Evolutionary conservation across 441 rosid genomes (phyloP).

Genomic region (Geranium incanum): DNA sequence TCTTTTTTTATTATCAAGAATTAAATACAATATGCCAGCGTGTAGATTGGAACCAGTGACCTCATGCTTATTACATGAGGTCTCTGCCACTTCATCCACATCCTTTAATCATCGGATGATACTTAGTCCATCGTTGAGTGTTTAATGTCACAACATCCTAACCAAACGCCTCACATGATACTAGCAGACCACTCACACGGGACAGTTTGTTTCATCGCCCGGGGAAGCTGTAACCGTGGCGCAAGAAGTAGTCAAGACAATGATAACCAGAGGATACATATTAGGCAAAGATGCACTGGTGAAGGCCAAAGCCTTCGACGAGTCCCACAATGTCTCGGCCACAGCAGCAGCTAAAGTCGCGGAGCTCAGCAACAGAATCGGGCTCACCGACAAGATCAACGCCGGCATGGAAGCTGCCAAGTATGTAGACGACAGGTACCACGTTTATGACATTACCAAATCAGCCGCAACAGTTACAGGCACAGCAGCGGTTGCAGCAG

Average conservation of each 20-base stretch:
- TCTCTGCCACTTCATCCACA: no score
- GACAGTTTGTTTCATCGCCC: constrained; percentile 47
- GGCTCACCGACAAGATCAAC: constrained; percentile 45
- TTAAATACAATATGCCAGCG: no score
- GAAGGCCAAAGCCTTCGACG: constrained; percentile 52
- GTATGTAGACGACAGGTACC: constrained; percentile 48
- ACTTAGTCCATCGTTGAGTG: no score
- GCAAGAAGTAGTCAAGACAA: constrained; percentile 51
- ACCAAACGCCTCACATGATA: neutral
- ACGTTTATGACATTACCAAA: constrained; percentile 50
- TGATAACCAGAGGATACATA: constrained; percentile 51
- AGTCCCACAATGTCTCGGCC: constrained; percentile 42
- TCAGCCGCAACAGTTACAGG: constrained; percentile 50
- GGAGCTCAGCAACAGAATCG: constrained; percentile 41
- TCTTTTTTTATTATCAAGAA: no score
- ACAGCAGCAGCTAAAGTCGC: constrained; percentile 40
- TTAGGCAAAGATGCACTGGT: constrained; percentile 47
- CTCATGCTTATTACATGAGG: no score
- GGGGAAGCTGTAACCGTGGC: constrained; percentile 55
- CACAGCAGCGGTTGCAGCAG: constrained; percentile 60
- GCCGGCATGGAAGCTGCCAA: constrained; percentile 39
- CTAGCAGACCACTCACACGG: constrained; percentile 34
- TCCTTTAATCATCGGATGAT: no score
- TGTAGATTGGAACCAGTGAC: no score
- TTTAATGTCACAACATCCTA: neutral